Conservation (phyloP, 805 yeast genomes). For the Wickerhamomyces pijperi region DNA sequence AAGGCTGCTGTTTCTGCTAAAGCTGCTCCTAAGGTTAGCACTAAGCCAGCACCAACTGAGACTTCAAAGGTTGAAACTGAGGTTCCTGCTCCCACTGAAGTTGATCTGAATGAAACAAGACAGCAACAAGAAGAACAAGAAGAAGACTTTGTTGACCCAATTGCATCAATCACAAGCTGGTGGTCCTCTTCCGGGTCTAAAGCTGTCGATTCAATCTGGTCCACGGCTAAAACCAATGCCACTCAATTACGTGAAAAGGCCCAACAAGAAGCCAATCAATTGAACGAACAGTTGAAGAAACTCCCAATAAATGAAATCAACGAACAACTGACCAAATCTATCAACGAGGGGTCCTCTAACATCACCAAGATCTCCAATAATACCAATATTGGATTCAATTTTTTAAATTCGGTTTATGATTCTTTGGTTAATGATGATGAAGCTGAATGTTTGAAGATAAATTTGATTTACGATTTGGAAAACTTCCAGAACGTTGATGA, state of each 20-base stretch:
- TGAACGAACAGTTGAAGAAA: slow-evolving; percentile 18
- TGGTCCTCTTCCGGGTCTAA: slow-evolving; percentile 63
- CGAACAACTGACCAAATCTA: slow-evolving; percentile 7
- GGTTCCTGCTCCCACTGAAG: slow-evolving; percentile 13
- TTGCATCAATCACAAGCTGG: slow-evolving; percentile 60
- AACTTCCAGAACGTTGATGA: slow-evolving; percentile 38
- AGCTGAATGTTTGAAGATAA: slow-evolving; percentile 49
- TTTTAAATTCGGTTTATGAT: slow-evolving; percentile 21
- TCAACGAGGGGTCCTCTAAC: slow-evolving; percentile 1
- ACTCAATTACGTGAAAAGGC: slow-evolving; percentile 26
- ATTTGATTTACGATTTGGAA: slow-evolving; percentile 56
- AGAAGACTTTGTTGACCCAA: slow-evolving; percentile 39
- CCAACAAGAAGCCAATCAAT: slow-evolving; percentile 17
- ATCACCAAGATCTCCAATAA: slow-evolving; percentile 12
- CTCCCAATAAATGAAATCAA: slow-evolving; percentile 20
- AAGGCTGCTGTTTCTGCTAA: slow-evolving; percentile 13
- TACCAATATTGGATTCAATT: slow-evolving; percentile 17
- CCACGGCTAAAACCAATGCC: slow-evolving; percentile 35
- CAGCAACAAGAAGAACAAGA: slow-evolving; percentile 7
- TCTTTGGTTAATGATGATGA: slow-evolving; percentile 29
- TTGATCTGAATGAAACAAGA: slow-evolving; percentile 10
- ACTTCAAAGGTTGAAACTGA: slow-evolving; percentile 12
- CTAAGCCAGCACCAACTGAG: slow-evolving; percentile 11
- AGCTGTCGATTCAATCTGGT: slow-evolving; percentile 59
- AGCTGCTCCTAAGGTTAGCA: slow-evolving; percentile 4